A percentile compares a stretch with the other conserved stretches of the same genome.
These are phyloP conservation scores for Huiozyma sinensis DNA, from an alignment of 805 yeast species.

Conservation along the genomic window DNA sequence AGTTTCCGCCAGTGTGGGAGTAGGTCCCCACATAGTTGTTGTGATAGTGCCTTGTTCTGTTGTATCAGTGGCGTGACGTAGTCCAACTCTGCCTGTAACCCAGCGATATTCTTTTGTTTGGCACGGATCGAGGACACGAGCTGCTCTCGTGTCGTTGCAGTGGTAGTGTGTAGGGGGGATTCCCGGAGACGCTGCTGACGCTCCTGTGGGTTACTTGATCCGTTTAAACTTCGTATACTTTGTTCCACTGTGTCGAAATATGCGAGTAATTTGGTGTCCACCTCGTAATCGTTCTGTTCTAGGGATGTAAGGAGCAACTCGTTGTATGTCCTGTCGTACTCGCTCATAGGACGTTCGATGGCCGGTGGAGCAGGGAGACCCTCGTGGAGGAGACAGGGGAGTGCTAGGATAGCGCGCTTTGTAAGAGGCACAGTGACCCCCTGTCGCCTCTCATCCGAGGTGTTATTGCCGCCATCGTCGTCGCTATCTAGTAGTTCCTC, in stretches of 20 bases:
- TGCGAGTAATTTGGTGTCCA: not conserved
- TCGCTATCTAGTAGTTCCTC: conserved; percentile 2
- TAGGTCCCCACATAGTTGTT: conserved; percentile 6
- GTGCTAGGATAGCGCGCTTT: not conserved
- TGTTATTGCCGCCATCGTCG: not conserved
- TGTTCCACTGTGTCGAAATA: not conserved
- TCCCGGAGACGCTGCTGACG: not conserved
- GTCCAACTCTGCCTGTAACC: conserved; percentile 4
- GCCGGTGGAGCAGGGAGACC: conserved; percentile 10
- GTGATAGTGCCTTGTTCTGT: conserved; percentile 7
- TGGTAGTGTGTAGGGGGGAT: not conserved
- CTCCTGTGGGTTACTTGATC: not conserved
- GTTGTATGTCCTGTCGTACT: conserved; percentile 16
- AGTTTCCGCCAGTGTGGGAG: conserved; percentile 12
- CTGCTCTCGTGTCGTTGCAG: not conserved
- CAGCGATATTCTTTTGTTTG: conserved; percentile 1
- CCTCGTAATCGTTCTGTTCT: not conserved
- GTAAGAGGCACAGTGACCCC: not conserved
- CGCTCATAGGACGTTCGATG: conserved; percentile 9
- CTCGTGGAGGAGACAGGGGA: not conserved
- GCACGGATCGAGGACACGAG: conserved; percentile 3
- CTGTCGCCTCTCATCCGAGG: conserved; percentile 8
- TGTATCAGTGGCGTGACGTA: conserved; percentile 11
- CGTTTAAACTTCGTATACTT: not conserved
- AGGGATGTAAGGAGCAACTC: conserved; percentile 9